Evolutionary conservation across 1,284 basidiomycete species (phyloP).

Genomic region (Crucibulum cyathiforme): DNA sequence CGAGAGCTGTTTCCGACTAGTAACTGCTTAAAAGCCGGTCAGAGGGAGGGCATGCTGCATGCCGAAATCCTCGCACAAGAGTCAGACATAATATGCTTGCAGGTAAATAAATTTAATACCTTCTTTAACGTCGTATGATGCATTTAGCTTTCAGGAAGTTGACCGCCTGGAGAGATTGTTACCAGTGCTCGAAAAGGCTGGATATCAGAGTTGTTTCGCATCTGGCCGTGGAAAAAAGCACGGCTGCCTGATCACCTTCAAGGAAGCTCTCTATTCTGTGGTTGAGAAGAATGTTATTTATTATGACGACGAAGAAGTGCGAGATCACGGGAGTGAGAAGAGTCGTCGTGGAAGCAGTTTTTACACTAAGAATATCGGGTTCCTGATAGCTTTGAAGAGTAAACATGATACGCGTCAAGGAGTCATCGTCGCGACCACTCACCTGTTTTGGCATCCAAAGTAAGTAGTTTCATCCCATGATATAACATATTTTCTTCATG

Average conservation of each 20-base stretch:
- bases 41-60: constrained; percentile 78
- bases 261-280: constrained; percentile 55
- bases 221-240: constrained; percentile 79
- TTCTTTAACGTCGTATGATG: background rate
- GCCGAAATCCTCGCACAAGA: constrained; percentile 71
- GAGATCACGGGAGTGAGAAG: constrained; percentile 40
- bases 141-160: constrained; percentile 62
- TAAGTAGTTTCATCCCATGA: constrained; percentile 37
- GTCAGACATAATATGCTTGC: constrained; percentile 84
- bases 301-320: constrained; percentile 72
- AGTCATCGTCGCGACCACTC: constrained; percentile 82
- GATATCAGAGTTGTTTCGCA: constrained; percentile 67
- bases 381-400: constrained; percentile 71
- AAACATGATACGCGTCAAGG: constrained; percentile 48
- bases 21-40: constrained; percentile 76
- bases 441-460: constrained; percentile 95
- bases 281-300: constrained; percentile 54
- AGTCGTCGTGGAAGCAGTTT: constrained; percentile 67
- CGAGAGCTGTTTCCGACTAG: constrained; percentile 86
- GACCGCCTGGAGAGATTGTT: constrained; percentile 72
- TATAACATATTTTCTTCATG: background rate
- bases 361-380: constrained; percentile 83
- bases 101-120: constrained; percentile 52
- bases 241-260: constrained; percentile 83
- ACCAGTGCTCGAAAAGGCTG: constrained; percentile 63